Conservation (phyloP, 148 eudicot species). For the Camellia sinensis region DNA sequence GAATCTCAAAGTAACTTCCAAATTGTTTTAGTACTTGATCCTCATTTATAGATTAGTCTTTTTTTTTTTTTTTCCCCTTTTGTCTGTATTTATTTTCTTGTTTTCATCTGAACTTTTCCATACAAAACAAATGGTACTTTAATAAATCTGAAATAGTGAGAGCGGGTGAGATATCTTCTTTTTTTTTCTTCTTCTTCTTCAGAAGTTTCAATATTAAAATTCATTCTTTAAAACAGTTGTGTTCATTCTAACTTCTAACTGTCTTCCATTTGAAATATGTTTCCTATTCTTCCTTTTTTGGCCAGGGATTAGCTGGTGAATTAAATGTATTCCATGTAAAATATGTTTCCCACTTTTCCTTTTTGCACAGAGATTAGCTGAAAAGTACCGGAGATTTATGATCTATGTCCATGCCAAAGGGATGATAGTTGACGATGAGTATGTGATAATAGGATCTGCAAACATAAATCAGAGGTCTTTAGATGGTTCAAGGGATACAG, state of each 20-base stretch:
- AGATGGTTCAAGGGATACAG: slow-evolving; percentile 38
- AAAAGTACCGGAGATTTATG: slow-evolving; percentile 30
- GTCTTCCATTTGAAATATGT: too few species aligned
- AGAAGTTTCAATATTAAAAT: background rate
- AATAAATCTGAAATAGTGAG: too few species aligned
- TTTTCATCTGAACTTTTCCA: too few species aligned
- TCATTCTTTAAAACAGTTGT: background rate
- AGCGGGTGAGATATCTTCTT: too few species aligned
- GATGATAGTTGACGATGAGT: slow-evolving; percentile 36
- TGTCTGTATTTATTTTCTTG: too few species aligned
- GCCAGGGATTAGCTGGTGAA: background rate
- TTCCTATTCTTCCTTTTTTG: background rate
- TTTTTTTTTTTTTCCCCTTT: too few species aligned
- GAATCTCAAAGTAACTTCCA: too few species aligned
- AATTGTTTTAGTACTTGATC: too few species aligned
- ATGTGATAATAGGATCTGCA: slow-evolving; percentile 34
- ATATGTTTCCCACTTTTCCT: background rate
- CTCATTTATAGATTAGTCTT: too few species aligned
- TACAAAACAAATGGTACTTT: too few species aligned
- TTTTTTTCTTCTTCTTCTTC: too few species aligned
- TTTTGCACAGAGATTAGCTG: slow-evolving; percentile 23
- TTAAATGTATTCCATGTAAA: background rate
- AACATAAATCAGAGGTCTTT: slow-evolving; percentile 34
- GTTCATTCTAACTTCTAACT: too few species aligned
- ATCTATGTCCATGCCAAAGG: slow-evolving; percentile 35